These are phyloP conservation scores for Trametes punicea DNA, from an alignment of 768 basidiomycete species.

Conservation along the genomic window DNA sequence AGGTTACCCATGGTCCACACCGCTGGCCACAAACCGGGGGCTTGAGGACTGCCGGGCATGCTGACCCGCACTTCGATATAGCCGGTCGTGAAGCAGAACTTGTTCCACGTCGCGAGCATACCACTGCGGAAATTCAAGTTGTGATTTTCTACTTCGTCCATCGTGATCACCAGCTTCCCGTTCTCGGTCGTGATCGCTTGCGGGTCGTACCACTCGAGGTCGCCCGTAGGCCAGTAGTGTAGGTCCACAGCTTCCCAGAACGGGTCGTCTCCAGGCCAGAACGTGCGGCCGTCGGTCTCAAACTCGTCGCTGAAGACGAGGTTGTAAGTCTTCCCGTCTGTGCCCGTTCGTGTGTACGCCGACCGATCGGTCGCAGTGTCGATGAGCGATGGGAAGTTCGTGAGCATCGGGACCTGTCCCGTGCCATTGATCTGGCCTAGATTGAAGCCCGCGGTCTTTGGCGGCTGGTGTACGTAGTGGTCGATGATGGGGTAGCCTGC, in stretches of 20 bases:
- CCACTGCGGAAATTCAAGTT: slow-evolving; percentile 84
- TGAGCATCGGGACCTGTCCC: slow-evolving; percentile 82
- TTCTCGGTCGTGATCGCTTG: slow-evolving; percentile 68
- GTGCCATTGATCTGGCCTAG: slow-evolving; percentile 85
- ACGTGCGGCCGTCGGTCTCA: slow-evolving; percentile 67
- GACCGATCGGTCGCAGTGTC: slow-evolving; percentile 71
- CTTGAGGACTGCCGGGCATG: slow-evolving; percentile 57
- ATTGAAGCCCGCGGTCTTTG: slow-evolving; percentile 58
- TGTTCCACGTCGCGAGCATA: slow-evolving; percentile 88
- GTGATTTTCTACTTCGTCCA: slow-evolving; percentile 66
- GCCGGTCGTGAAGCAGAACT: slow-evolving; percentile 91
- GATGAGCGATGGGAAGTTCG: slow-evolving; percentile 64
- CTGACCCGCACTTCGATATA: slow-evolving; percentile 84
- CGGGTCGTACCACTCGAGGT: slow-evolving; percentile 75
- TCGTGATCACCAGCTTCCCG: slow-evolving; percentile 80
- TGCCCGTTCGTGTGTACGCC: slow-evolving; percentile 55
- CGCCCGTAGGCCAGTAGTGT: slow-evolving; percentile 81
- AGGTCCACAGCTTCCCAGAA: slow-evolving; percentile 87
- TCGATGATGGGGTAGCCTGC: slow-evolving; percentile 85
- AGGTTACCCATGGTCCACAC: slow-evolving; percentile 79
- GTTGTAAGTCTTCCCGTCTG: slow-evolving; percentile 74
- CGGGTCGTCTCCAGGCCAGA: slow-evolving; percentile 78
- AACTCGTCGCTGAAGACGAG: slow-evolving; percentile 91
- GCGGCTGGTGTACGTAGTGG: slow-evolving; percentile 36
- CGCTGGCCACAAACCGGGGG: slow-evolving; percentile 87